These are phyloP conservation scores for Oryza meyeriana DNA, from an alignment of 176 grass and related monocot species.

Conservation along the genomic window DNA sequence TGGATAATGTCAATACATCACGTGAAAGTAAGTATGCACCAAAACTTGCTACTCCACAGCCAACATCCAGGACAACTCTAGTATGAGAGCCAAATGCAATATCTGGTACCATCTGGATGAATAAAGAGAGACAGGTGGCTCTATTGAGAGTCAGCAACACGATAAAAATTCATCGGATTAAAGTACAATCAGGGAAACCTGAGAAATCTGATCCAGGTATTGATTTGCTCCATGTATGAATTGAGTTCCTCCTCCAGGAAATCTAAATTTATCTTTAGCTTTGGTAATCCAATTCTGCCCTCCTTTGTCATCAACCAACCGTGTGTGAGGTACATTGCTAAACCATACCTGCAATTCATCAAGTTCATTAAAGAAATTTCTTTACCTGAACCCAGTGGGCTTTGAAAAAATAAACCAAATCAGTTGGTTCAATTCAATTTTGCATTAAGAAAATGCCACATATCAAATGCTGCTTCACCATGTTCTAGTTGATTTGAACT, in stretches of 20 bases:
- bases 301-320: slow-evolving; percentile 97
- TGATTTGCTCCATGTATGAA: slow-evolving; percentile 92
- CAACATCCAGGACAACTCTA: slow-evolving; percentile 86
- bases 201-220: slow-evolving; percentile 84
- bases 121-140: slow-evolving; percentile 24
- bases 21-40: slow-evolving; percentile 89
- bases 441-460: not conserved
- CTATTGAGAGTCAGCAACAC: slow-evolving; percentile 10
- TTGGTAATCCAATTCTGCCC: slow-evolving; percentile 96
- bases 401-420: not conserved
- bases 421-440: not conserved
- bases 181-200: slow-evolving; percentile 34
- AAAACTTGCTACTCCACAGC: slow-evolving; percentile 94
- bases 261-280: slow-evolving; percentile 83
- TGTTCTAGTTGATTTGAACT: not conserved
- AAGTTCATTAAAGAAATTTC: slow-evolving; percentile 5
- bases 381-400: not conserved
- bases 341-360: slow-evolving; percentile 74
- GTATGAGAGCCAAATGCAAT: slow-evolving; percentile 83
- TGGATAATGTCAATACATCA: slow-evolving; percentile 83
- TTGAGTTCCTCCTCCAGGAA: slow-evolving; percentile 91
- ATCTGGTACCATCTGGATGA: slow-evolving; percentile 84
- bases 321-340: slow-evolving; percentile 92
- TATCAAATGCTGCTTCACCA: not conserved
- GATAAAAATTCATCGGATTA: not conserved